These are phyloP conservation scores for Rhynchospora pubera DNA, from an alignment of 176 grass and related monocot species.

Conservation along the genomic window DNA sequence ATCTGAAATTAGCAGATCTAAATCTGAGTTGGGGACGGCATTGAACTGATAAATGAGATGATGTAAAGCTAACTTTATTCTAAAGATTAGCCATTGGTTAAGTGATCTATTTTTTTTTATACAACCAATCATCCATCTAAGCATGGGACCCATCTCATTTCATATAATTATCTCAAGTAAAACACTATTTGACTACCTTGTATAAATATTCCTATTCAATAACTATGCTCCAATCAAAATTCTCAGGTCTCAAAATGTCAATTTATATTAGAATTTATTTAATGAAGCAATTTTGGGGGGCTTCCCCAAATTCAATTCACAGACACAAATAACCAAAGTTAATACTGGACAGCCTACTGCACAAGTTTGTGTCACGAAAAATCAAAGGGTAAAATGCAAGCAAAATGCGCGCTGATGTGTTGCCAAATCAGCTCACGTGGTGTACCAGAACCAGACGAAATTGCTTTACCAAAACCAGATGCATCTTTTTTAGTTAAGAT, in stretches of 20 bases:
- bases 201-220: neutral
- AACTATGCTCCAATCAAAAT: neutral
- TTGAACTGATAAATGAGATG: neutral
- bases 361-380: neutral
- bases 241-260: too few species aligned
- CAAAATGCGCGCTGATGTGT: neutral
- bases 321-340: too few species aligned
- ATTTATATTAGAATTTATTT: too few species aligned
- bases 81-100: neutral
- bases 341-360: neutral
- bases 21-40: neutral
- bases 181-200: too few species aligned
- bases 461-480: neutral
- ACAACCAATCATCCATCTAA: neutral
- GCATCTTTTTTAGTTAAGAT: neutral
- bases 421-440: constrained; percentile 14
- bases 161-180: too few species aligned
- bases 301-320: too few species aligned
- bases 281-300: too few species aligned
- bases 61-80: neutral
- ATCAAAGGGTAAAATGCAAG: neutral
- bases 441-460: neutral
- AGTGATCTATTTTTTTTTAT: neutral
- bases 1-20: neutral
- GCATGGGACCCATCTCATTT: neutral